A percentile compares a stretch with the other conserved stretches of the same genome.
Evolutionary conservation across 139 green algal genomes (phyloP).

Genomic region (Bryopsis sp.): DNA sequence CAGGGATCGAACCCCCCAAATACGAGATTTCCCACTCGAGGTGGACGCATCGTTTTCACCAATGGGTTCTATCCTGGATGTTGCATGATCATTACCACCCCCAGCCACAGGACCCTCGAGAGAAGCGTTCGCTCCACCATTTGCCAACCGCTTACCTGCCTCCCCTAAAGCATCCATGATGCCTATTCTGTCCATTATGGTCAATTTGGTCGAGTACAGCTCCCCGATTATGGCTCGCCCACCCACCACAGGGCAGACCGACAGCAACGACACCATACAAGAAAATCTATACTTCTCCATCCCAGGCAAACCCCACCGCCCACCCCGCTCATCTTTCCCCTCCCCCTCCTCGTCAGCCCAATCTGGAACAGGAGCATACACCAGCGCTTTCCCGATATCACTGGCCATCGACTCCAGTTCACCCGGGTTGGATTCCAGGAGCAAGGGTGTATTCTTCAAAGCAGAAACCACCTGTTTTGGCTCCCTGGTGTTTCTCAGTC

Average conservation of each 20-base stretch:
- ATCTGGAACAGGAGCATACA: conserved; percentile 1
- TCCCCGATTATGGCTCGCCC: background rate
- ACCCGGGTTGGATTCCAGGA: background rate
- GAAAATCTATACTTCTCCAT: background rate
- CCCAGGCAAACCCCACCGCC: background rate
- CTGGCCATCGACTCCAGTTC: background rate
- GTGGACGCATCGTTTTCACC: no score
- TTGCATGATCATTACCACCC: no score
- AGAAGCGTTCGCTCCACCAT: no score
- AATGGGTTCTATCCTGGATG: no score
- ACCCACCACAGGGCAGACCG: background rate
- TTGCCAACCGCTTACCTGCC: background rate
- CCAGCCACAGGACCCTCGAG: no score
- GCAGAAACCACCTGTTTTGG: background rate
- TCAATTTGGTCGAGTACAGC: background rate
- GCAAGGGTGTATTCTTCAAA: background rate
- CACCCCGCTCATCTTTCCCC: conserved; percentile 6
- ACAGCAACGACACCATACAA: background rate
- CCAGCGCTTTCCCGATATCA: background rate
- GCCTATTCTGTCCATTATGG: background rate
- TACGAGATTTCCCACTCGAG: background rate
- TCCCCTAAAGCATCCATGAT: conserved; percentile 4
- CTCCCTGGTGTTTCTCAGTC: background rate
- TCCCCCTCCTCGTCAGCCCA: conserved; percentile 1
- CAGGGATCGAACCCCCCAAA: conserved; percentile 7